Base-by-base conservation (phyloP, 768 basidiomycete species). In the Tubosaeta sp. region DNA sequence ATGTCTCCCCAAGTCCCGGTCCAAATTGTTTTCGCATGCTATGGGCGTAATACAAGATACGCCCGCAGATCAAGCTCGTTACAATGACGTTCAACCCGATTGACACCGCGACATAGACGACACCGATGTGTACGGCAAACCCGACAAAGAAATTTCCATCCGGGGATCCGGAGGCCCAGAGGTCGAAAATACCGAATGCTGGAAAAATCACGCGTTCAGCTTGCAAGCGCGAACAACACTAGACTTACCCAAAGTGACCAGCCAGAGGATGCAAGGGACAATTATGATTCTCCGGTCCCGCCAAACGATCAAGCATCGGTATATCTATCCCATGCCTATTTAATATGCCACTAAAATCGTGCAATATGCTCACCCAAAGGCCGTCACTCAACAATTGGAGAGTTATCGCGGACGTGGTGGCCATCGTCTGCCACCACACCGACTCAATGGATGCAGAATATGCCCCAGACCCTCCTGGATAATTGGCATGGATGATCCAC, bases 231-330 rank as follows among this genome's bases (percentile, higher is more conserved):
- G n/a, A 17, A 19, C 26, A 29, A n/a, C 22, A 22, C 22, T 41
- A 46, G 5, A 26, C 51, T 17, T 8, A 25, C 45, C 42, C 46
- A 42, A 48, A 41, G 43, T 45, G 2, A 43, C 53, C 25, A 49
- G 10, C 57, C 57, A 59, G 12, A 59, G 43, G 26, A 59, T 27
- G 14, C 38, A 46, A 9, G 58, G 58, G 16, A 59, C 8, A 5
- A 59, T 19, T 9, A 59, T 41, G 16, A 54, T 27, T 14, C 37
- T 33, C 29, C 46, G 19, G 16, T 45, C 25, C 16, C 52, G 50
- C 70, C 68, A 74, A 16, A 73, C 59, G 17, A 69, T 57, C 33
- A 53, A 71, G 52, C 65, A 68, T 16, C 71, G 71, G 55, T 69
- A 66, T 17, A 74, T 57, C 72, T 74, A 43, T 25, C 17, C 8